These are phyloP conservation scores for Penicillium maclennaniae DNA, from an alignment of 495 filamentous ascomycete genomes.

Conservation along the genomic window DNA sequence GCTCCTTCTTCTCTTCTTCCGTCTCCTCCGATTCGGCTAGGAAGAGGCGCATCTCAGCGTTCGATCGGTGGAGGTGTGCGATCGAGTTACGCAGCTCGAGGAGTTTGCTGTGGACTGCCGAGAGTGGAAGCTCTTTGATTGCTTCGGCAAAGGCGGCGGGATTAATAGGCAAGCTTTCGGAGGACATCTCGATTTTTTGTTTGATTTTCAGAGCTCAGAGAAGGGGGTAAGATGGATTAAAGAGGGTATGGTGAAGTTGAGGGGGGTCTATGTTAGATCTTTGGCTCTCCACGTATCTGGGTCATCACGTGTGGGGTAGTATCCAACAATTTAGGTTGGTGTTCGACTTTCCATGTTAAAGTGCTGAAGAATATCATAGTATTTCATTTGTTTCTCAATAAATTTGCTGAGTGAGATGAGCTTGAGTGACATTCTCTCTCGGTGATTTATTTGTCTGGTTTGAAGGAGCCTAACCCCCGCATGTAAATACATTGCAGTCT, in stretches of 20 bases:
- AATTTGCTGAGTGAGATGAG: no score
- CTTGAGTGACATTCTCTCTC: no score
- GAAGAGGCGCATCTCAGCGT: conserved; percentile 65
- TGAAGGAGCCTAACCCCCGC: no score
- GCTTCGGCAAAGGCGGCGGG: conserved; percentile 57
- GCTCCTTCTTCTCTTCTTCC: conserved; percentile 61
- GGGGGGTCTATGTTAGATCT: background rate
- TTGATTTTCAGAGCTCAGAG: background rate
- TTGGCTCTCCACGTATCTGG: background rate
- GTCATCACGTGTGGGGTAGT: background rate
- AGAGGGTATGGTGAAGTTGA: background rate
- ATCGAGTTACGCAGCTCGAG: conserved; percentile 80
- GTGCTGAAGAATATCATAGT: no score
- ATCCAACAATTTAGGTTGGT: background rate
- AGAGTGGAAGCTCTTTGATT: conserved; percentile 66
- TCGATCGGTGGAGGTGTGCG: conserved; percentile 74
- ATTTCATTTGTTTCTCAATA: no score
- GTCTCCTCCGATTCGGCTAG: conserved; percentile 44
- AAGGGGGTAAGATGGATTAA: background rate
- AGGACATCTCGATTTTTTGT: conserved; percentile 32
- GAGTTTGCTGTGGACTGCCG: conserved; percentile 71
- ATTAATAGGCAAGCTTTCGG: conserved; percentile 34
- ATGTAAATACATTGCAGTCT: no score
- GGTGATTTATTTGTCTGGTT: no score
- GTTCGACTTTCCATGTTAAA: background rate